Evolutionary conservation across 768 basidiomycete genomes (phyloP), one percentile per base, ranked within the genome.

Genomic region (Hygrocybe coccinea): DNA sequence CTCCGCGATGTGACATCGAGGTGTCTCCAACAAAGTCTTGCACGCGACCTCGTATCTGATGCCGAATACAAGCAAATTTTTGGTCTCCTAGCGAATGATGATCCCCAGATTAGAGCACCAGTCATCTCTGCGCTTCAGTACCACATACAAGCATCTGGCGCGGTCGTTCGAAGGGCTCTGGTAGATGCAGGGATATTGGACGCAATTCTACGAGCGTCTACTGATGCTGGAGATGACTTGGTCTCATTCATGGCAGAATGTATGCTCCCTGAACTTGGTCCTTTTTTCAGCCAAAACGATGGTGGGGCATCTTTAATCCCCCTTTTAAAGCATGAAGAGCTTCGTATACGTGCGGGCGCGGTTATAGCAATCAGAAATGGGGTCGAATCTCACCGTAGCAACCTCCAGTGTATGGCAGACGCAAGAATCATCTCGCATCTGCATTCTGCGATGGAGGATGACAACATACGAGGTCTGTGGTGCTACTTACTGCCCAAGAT

Each of bases 341-440:
- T 56, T 35, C 54, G 57, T n/a, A 52, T 62, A 14, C 61, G 61
- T 29, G 52, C 50, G 22, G 60, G 54, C 8, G 57, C 61, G 2
- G 52, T 50, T 8, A 44, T 21, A 39, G 56, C 61, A 11, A 45
- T 62, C 0, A 57, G 54, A 46, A 59, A 57, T 33, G 61, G 38
- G 9, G 51, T 62, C 39, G 61, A 62, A 38, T 62, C 61, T 45
- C 61, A 54, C 34, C 53, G 60, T 37, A 59, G 61, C 14, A 59
- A 56, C 48, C 14, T 60, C 34, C 29, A 56, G 24, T 61, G 59
- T 34, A 46, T 62, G 25, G 55, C 57, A 21, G 50, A 56, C 14
- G 41, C 55, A n/a, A 39, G 57, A 14, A 45, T 58, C 33, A 48
- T 60, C 22, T 55, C 52, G 17, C 38, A 37, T 15, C 61, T 62